Evolutionary conservation across 805 yeast species (phyloP), one percentile per base, ranked within the genome.

Genomic region (Ogataea ramenticola): DNA sequence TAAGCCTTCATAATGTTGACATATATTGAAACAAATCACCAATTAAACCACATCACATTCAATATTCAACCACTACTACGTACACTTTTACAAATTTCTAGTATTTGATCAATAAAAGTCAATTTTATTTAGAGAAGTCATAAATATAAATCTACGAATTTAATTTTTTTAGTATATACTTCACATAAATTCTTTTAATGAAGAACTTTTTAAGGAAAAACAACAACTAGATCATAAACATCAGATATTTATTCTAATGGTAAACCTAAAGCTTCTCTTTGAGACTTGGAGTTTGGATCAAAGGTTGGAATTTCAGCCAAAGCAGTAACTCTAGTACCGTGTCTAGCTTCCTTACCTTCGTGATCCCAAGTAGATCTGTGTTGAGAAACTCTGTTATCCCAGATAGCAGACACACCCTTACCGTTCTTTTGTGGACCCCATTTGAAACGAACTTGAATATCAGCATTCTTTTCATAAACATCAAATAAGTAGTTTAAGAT

Each of bases 231-330:
- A n/a, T n/a, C n/a, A n/a, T n/a, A n/a, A n/a, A n/a, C n/a, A n/a
- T n/a, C n/a, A n/a, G n/a, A n/a, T n/a, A 34, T 14, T 14, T 44
- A 21, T 9, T 48, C 43, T 14, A 51, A 40, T 10, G 59, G 46
- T 36, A 61, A 49, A 3, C 79, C 78, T 46, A 74, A 60, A 11
- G 77, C 67, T 55, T 75, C 73, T 60, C 81, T 71, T 53, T 74
- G 80, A 31, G 77, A 70, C 53, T 70, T 71, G 3, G 78, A 72
- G 4, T 62, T 55, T 24, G 70, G 67, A 50, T 75, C 79, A 54
- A 68, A 77, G 60, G 43, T 68, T 2, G 82, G 83, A 41, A 61
- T 54, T 48, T 77, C 81, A 19, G 78, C 82, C 47, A 77, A 65
- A 1, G 80, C 58, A 1, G 77, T 72, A 29, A 71, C 75, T 52